These are phyloP conservation scores for Populus hybrid DNA, from an alignment of 441 rosid genomes.

Conservation along the genomic window DNA sequence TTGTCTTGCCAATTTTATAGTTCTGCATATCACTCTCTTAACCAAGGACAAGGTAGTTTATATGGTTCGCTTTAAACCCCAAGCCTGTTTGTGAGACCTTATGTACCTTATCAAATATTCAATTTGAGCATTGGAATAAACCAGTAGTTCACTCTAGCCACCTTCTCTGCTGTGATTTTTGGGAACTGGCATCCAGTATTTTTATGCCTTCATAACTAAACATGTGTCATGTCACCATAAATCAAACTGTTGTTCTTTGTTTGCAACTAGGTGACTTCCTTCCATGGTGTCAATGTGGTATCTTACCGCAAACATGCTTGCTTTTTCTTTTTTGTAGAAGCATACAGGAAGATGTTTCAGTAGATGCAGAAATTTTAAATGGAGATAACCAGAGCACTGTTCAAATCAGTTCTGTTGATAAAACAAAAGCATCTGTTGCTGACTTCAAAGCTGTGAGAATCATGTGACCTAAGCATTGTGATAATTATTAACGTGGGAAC, in stretches of 20 bases:
- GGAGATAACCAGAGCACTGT: slow-evolving; percentile 51
- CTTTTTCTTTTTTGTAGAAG: slow-evolving; percentile 42
- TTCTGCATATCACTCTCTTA: background rate
- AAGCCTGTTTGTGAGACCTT: background rate
- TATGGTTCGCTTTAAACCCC: background rate
- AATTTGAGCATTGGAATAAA: background rate
- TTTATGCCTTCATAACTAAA: background rate
- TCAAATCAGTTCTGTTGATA: slow-evolving; percentile 44
- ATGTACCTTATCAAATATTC: background rate
- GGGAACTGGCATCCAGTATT: background rate
- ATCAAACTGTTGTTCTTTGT: background rate
- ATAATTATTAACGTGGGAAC: background rate
- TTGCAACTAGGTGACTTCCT: background rate
- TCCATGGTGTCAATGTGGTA: background rate
- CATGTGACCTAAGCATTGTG: background rate
- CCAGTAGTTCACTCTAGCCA: background rate
- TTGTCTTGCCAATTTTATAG: background rate
- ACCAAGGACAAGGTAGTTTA: background rate
- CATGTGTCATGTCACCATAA: background rate
- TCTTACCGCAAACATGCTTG: slow-evolving; percentile 13
- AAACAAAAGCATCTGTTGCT: slow-evolving; percentile 34
- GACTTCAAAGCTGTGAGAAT: slow-evolving; percentile 44
- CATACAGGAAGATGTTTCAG: slow-evolving; percentile 49
- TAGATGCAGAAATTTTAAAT: slow-evolving; percentile 44
- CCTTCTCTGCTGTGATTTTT: background rate